phyloP scores from a whole-genome alignment of 148 eudicot genomes.

The Gaultheria prostrata region DNA sequence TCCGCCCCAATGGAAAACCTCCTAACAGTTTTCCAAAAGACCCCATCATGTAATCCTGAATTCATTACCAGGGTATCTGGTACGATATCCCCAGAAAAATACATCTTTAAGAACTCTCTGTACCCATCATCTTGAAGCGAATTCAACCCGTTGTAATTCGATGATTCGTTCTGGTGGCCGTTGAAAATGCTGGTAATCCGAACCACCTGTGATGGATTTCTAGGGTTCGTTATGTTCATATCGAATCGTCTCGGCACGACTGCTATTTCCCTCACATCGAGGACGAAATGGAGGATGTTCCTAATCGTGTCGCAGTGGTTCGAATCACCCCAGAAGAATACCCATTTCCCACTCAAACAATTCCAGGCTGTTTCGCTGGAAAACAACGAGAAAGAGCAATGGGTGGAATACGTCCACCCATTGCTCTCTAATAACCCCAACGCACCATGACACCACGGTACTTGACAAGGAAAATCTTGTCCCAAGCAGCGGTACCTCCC shows the following conservation, averaged over 20 bases:
- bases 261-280: conserved; percentile 43
- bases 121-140: conserved; percentile 62
- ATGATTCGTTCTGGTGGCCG: conserved; percentile 59
- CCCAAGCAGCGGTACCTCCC: conserved; percentile 75
- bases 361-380: conserved; percentile 59
- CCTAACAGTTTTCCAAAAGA: conserved; percentile 60
- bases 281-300: conserved; percentile 70
- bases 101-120: conserved; percentile 48
- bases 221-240: conserved; percentile 67
- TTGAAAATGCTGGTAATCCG: conserved; percentile 87
- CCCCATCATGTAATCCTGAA: conserved; percentile 89
- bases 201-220: conserved; percentile 43
- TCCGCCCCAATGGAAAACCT: conserved; percentile 60
- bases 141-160: conserved; percentile 74
- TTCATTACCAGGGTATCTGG: conserved; percentile 78
- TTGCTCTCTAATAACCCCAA: conserved; percentile 82
- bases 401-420: conserved; percentile 94
- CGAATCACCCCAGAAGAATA: conserved; percentile 97
- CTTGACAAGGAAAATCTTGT: conserved; percentile 50
- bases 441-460: conserved; percentile 82
- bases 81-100: conserved; percentile 47
- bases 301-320: conserved; percentile 91
- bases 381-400: conserved; percentile 73
- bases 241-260: conserved; percentile 67
- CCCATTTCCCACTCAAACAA: conserved; percentile 69